These are phyloP conservation scores for Eutrema japonicum DNA, from an alignment of 345 rosid genomes.

Conservation along the genomic window DNA sequence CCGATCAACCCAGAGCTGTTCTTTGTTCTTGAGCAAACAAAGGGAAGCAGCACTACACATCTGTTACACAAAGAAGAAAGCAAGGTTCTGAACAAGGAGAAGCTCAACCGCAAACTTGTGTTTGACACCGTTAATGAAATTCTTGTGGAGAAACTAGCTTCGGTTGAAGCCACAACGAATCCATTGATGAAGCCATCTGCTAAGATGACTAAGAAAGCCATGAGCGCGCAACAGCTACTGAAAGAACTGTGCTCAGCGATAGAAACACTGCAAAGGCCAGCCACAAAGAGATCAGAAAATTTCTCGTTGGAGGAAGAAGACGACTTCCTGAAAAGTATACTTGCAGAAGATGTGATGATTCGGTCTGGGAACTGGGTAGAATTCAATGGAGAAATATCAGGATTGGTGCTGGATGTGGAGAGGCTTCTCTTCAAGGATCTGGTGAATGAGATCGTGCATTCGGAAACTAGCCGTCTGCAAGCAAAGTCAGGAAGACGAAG, in stretches of 20 bases:
- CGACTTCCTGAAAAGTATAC: conserved; percentile 57
- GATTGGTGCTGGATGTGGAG: conserved; percentile 75
- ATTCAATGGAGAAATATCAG: conserved; percentile 58
- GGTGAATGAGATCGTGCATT: conserved; percentile 69
- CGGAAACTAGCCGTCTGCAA: conserved; percentile 51
- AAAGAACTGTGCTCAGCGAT: conserved; percentile 72
- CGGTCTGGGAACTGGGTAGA: conserved; percentile 72
- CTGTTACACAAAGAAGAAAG: conserved; percentile 54
- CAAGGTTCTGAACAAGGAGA: conserved; percentile 52
- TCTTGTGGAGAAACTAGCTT: conserved; percentile 65
- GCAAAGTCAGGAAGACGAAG: conserved; percentile 57
- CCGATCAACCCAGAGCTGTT: conserved; percentile 91
- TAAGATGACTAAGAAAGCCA: conserved; percentile 58
- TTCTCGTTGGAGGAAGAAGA: conserved; percentile 58
- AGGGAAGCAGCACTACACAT: conserved; percentile 49
- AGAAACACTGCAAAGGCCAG: conserved; percentile 57
- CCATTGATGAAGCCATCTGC: conserved; percentile 57
- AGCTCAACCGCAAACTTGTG: conserved; percentile 71
- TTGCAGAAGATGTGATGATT: conserved; percentile 68
- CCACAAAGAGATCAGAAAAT: conserved; percentile 50
- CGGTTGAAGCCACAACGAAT: conserved; percentile 47
- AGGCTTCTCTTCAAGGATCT: conserved; percentile 81
- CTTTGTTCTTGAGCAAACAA: conserved; percentile 89
- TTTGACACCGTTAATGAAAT: conserved; percentile 88
- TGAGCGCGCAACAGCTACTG: conserved; percentile 77